These are phyloP conservation scores for Rhamnella rubrinervis DNA, from an alignment of 331 rosid genomes.

Conservation along the genomic window DNA sequence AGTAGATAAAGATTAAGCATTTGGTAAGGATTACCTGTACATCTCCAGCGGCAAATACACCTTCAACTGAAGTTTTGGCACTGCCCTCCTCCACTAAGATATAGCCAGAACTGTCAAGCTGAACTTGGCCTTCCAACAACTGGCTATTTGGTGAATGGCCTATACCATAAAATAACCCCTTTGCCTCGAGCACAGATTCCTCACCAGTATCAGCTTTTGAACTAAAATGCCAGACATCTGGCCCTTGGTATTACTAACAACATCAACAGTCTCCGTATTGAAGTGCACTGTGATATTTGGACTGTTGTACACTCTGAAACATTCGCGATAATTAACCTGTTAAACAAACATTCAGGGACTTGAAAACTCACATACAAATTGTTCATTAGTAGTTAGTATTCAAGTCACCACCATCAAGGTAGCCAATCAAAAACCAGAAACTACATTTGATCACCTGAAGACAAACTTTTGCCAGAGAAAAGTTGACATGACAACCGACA, in stretches of 20 bases:
- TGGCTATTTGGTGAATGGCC: conserved; percentile 90
- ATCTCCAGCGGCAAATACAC: conserved; percentile 98
- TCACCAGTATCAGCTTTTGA: conserved; percentile 62
- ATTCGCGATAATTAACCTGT: conserved; percentile 99
- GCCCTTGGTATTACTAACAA: conserved; percentile 79
- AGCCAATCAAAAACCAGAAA: conserved; percentile 23
- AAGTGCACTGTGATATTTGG: conserved; percentile 88
- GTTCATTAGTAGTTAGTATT: conserved; percentile 50
- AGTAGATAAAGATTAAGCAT: not conserved
- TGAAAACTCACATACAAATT: conserved; percentile 82
- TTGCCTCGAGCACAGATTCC: conserved; percentile 76
- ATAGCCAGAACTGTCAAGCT: conserved; percentile 77
- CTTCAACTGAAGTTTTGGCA: conserved; percentile 88
- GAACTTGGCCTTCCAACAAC: conserved; percentile 80
- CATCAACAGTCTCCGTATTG: conserved; percentile 82
- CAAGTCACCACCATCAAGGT: conserved; percentile 28
- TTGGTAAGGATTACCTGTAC: conserved; percentile 69
- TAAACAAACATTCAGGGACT: conserved; percentile 95
- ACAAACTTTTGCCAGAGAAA: not conserved
- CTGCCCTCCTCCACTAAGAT: conserved; percentile 73
- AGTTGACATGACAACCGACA: not conserved
- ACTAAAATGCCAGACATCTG: conserved; percentile 86
- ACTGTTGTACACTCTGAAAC: conserved; percentile 98
- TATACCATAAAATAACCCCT: conserved; percentile 92
- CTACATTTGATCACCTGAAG: not conserved